phyloP scores from a whole-genome alignment of 2,329 filamentous ascomycete genomes.

The Colletotrichum tabaci region DNA sequence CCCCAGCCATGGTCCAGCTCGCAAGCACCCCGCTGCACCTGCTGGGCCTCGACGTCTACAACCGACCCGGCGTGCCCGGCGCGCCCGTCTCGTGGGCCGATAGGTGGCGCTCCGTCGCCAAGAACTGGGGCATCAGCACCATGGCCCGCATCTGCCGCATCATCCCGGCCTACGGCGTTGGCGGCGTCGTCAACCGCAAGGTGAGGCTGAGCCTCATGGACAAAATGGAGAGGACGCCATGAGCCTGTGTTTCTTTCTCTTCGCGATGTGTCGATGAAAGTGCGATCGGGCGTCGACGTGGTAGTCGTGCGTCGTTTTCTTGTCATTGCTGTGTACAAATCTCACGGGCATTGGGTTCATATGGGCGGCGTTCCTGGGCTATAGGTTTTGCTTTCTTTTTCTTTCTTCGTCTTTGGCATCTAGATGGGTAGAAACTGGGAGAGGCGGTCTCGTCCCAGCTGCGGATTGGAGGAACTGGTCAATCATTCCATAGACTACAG shows the following conservation, averaged over 20 bases:
- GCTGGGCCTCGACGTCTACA: constrained; percentile 89
- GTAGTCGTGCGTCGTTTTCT: constrained; percentile 13
- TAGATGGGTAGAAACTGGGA: constrained; percentile 23
- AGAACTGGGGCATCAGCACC: constrained; percentile 83
- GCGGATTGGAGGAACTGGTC: constrained; percentile 5
- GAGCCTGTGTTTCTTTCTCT: neutral
- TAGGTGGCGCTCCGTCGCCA: constrained; percentile 76
- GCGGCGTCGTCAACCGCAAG: constrained; percentile 87
- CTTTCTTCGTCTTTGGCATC: neutral
- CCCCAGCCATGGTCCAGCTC: constrained; percentile 84
- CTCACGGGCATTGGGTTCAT: constrained; percentile 28
- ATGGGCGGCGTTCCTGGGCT: constrained; percentile 39
- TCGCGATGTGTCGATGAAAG: neutral
- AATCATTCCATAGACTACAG: constrained; percentile 20
- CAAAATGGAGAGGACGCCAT: constrained; percentile 46
- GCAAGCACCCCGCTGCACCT: constrained; percentile 88
- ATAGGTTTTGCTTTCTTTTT: neutral
- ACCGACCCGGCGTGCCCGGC: constrained; percentile 66
- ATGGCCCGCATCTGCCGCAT: constrained; percentile 86
- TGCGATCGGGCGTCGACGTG: constrained; percentile 8
- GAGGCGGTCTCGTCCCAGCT: constrained; percentile 7
- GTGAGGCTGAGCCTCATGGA: constrained; percentile 78
- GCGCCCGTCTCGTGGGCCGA: constrained; percentile 63
- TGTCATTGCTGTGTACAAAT: constrained; percentile 12
- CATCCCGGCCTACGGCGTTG: constrained; percentile 89